These are phyloP conservation scores for Elongisporangium anandrum DNA, from an alignment of 352 stramenopile species.

Conservation along the genomic window DNA sequence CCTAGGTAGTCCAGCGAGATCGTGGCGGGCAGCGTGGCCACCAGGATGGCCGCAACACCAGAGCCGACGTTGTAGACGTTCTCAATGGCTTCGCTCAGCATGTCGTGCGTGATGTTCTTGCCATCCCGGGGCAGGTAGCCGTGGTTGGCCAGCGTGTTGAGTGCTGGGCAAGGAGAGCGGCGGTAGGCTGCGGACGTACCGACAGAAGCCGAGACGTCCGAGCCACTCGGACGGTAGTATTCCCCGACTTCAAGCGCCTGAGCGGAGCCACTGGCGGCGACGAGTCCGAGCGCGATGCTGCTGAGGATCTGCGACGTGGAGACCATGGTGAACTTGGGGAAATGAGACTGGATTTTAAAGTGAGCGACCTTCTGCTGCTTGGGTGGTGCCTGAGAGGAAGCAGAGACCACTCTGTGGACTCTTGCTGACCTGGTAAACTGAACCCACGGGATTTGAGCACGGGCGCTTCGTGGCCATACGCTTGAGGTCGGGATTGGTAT, in stretches of 20 bases:
- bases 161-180: slow-evolving; percentile 32
- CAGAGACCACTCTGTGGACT: no score
- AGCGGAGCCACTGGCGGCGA: slow-evolving; percentile 3
- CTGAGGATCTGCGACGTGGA: slow-evolving; percentile 1
- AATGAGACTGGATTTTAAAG: no score
- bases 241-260: slow-evolving; percentile 15
- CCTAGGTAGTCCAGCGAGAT: slow-evolving; percentile 35
- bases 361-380: no score
- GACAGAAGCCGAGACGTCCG: slow-evolving; percentile 16
- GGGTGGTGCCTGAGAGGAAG: no score
- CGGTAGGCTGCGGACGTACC: slow-evolving; percentile 17
- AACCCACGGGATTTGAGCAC: no score
- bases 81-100: slow-evolving; percentile 16
- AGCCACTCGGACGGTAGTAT: slow-evolving; percentile 18
- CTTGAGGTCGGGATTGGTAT: no score
- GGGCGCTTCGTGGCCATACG: no score
- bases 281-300: neutral
- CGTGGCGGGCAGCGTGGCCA: slow-evolving; percentile 15
- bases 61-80: slow-evolving; percentile 30
- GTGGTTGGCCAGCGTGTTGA: slow-evolving; percentile 52
- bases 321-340: no score
- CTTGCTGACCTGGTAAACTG: no score
- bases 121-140: slow-evolving; percentile 33
- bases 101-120: slow-evolving; percentile 25
- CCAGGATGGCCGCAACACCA: slow-evolving; percentile 13